phyloP scores from a whole-genome alignment of 2,329 filamentous ascomycete genomes.

The Ustulina deusta region DNA sequence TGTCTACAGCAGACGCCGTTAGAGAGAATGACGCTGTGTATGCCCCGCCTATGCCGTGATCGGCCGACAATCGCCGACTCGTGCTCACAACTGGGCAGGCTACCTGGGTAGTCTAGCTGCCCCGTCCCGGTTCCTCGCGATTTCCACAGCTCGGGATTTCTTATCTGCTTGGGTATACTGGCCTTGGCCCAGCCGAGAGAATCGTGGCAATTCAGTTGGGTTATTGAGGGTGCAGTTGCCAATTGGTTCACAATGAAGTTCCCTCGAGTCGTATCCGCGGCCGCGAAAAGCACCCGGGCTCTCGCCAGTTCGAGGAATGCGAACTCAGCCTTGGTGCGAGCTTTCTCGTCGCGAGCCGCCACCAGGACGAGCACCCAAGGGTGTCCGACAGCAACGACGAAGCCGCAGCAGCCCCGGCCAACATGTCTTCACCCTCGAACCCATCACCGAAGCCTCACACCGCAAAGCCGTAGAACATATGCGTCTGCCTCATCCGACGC shows the following conservation, averaged over 20 bases:
- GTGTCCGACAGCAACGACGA: conserved; percentile 15
- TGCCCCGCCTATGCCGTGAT: conserved; percentile 40
- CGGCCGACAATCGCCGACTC: conserved; percentile 35
- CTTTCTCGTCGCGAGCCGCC: conserved; percentile 27
- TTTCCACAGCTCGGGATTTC: background rate
- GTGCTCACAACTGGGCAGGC: background rate
- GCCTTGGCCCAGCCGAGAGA: conserved; percentile 1
- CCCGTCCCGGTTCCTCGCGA: background rate
- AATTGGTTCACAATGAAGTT: conserved; percentile 45
- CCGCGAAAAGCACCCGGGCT: conserved; percentile 40
- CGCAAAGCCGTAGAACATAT: conserved; percentile 41
- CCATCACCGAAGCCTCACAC: conserved; percentile 15
- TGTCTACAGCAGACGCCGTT: background rate
- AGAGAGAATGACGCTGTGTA: conserved; percentile 14
- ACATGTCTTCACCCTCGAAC: conserved; percentile 14
- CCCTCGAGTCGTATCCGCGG: conserved; percentile 39
- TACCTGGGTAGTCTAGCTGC: conserved; percentile 5
- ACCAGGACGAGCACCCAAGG: background rate
- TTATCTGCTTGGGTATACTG: conserved; percentile 1
- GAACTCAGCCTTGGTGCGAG: conserved; percentile 21
- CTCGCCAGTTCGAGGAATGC: conserved; percentile 36
- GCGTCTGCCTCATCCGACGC: conserved; percentile 39
- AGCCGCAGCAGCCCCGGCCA: conserved; percentile 18
- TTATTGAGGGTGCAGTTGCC: background rate
- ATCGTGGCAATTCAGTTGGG: background rate